phyloP scores from a whole-genome alignment of 2,329 filamentous ascomycete species.

The Eutypella sp. region DNA sequence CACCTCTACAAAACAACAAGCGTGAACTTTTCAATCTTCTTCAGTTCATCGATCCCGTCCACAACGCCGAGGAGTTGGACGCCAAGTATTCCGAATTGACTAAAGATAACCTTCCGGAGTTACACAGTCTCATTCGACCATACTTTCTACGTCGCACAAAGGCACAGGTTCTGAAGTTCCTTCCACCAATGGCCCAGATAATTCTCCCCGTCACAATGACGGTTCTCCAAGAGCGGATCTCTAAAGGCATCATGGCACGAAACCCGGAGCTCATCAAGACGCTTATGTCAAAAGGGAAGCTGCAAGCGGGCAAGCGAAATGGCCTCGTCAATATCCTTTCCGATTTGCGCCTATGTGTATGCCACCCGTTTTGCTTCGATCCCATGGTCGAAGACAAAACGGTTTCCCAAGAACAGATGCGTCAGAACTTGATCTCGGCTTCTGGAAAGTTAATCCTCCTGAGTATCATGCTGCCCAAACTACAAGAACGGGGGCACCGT shows the following conservation, averaged over 20 bases:
- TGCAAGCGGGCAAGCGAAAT: conserved; percentile 67
- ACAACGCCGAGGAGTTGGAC: conserved; percentile 69
- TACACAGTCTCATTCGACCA: conserved; percentile 78
- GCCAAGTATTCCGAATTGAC: conserved; percentile 72
- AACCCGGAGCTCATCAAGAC: conserved; percentile 84
- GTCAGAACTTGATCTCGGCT: conserved; percentile 83
- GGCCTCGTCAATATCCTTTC: conserved; percentile 92
- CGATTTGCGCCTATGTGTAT: conserved; percentile 90
- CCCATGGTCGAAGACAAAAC: conserved; percentile 80
- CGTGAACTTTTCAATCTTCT: conserved; percentile 94
- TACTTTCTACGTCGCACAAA: conserved; percentile 76
- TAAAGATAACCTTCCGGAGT: conserved; percentile 71
- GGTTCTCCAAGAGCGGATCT: conserved; percentile 85
- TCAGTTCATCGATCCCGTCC: conserved; percentile 76
- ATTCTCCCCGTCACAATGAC: conserved; percentile 97
- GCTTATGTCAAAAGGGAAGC: conserved; percentile 67
- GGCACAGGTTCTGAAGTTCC: conserved; percentile 80
- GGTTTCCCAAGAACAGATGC: conserved; percentile 52
- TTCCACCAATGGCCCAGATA: conserved; percentile 90
- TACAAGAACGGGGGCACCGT: conserved; percentile 79
- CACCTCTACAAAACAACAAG: conserved; percentile 92
- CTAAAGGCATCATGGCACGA: conserved; percentile 87
- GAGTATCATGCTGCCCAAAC: conserved; percentile 79
- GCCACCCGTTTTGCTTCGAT: conserved; percentile 94
- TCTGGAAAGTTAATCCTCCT: conserved; percentile 84